Percentiles rank a stretch among this genome's conserved stretches.
phyloP scores from a whole-genome alignment of 1,139 yeast species.

The Ogataea hybrid region DNA sequence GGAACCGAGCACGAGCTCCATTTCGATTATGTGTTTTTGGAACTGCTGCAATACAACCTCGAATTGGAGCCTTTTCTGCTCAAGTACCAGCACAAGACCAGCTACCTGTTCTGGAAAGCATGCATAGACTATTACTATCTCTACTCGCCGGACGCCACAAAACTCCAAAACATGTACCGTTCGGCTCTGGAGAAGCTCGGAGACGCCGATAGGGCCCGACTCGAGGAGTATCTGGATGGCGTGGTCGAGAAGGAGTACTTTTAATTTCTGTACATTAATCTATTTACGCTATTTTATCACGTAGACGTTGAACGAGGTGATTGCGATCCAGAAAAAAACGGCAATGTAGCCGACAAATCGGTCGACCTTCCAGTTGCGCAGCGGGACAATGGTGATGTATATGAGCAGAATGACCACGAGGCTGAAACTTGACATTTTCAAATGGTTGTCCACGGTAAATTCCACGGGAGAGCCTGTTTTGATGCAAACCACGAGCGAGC shows the following conservation, averaged over 20 bases:
- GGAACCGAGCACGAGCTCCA: conserved; percentile 23
- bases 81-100: conserved; percentile 13
- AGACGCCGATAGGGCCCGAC: background rate
- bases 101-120: conserved; percentile 23
- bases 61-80: conserved; percentile 13
- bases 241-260: conserved; percentile 6
- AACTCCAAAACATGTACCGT: conserved; percentile 8
- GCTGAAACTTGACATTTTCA: conserved; percentile 36
- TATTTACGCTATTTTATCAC: conserved; percentile 8
- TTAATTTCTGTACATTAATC: background rate
- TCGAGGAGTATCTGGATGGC: conserved; percentile 6
- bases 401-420: conserved; percentile 32
- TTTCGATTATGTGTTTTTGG: conserved; percentile 29
- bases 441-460: conserved; percentile 29
- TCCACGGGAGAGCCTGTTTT: conserved; percentile 17
- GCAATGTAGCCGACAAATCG: conserved; percentile 35
- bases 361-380: conserved; percentile 44
- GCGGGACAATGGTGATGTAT: conserved; percentile 34
- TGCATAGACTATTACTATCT: conserved; percentile 16
- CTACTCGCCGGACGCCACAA: conserved; percentile 7
- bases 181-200: conserved; percentile 9
- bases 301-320: conserved; percentile 27
- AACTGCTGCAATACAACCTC: conserved; percentile 20
- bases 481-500: conserved; percentile 38
- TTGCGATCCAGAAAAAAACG: conserved; percentile 33